Percentiles rank a stretch among this genome's conserved stretches.
phyloP scores from a whole-genome alignment of 2,329 filamentous ascomycete species.

The Talaromyces sp. region DNA sequence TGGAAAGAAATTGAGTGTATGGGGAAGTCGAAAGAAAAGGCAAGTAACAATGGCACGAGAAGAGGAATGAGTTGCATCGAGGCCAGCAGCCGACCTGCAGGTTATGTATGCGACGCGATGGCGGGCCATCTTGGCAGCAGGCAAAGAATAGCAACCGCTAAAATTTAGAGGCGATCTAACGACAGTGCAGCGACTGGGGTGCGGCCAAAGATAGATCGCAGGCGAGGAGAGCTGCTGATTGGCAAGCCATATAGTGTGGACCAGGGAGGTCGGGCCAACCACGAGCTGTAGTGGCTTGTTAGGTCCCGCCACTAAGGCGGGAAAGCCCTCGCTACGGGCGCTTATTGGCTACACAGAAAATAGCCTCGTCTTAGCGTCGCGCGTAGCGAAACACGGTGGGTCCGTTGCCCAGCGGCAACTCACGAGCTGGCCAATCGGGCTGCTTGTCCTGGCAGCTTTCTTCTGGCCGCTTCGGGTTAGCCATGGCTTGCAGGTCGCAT shows the following conservation, averaged over 20 bases:
- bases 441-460: neutral
- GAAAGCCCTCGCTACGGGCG: neutral
- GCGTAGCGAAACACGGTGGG: slow-evolving; percentile 8
- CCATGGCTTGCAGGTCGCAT: neutral
- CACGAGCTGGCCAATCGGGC: neutral
- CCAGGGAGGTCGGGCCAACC: neutral
- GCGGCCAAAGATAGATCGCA: neutral
- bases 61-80: neutral
- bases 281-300: neutral
- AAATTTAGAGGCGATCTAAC: neutral
- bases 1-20: slow-evolving; percentile 10
- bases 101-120: neutral
- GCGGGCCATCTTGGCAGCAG: neutral
- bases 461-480: neutral
- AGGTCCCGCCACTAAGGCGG: neutral
- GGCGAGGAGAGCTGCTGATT: neutral
- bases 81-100: neutral
- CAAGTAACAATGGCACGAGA: neutral
- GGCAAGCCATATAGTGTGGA: neutral
- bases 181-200: neutral
- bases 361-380: neutral
- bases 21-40: neutral
- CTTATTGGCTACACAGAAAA: neutral
- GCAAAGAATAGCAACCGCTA: slow-evolving; percentile 12
- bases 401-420: neutral